Conservation (phyloP, 768 basidiomycete species). For the Pleurotus cornucopiae region DNA sequence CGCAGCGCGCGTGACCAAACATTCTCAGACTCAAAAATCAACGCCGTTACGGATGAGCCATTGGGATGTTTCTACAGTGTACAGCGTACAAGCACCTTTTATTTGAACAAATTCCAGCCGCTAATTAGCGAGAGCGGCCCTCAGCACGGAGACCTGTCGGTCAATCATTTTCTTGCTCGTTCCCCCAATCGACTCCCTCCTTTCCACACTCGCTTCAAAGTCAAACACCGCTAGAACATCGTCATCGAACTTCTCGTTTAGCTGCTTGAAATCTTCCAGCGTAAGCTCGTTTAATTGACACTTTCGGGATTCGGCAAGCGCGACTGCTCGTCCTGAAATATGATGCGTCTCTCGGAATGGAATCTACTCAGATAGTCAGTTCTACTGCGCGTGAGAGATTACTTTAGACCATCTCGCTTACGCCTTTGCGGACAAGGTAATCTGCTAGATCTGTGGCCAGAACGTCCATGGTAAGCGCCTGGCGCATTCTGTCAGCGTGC, state of each 20-base stretch:
- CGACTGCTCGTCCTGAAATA: conserved; percentile 94
- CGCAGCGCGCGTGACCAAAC: conserved; percentile 7
- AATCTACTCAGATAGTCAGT: conserved; percentile 49
- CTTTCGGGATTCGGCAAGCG: conserved; percentile 80
- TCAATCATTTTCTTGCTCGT: conserved; percentile 81
- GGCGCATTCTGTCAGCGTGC: conserved; percentile 84
- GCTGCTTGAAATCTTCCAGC: conserved; percentile 70
- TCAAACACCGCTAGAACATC: conserved; percentile 87
- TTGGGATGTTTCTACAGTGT: no score
- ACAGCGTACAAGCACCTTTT: not conserved
- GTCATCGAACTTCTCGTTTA: conserved; percentile 74
- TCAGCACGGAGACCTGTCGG: conserved; percentile 77
- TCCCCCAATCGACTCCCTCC: conserved; percentile 88
- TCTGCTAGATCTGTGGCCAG: conserved; percentile 98
- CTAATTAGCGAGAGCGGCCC: conserved; percentile 45
- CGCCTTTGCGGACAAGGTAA: conserved; percentile 97
- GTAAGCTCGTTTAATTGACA: conserved; percentile 81
- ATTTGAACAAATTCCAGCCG: conserved; percentile 1
- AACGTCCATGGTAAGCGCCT: conserved; percentile 93
- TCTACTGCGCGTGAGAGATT: not conserved
- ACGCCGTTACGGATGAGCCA: no score
- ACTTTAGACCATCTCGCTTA: conserved; percentile 36
- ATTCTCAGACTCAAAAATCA: no score
- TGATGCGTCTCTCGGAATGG: conserved; percentile 99
- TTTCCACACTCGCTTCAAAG: conserved; percentile 94